Percentiles rank a stretch among this genome's conserved stretches.
Evolutionary conservation across 1,139 yeast genomes (phyloP).

Genomic region (Debaryomyces psychrophilus): DNA sequence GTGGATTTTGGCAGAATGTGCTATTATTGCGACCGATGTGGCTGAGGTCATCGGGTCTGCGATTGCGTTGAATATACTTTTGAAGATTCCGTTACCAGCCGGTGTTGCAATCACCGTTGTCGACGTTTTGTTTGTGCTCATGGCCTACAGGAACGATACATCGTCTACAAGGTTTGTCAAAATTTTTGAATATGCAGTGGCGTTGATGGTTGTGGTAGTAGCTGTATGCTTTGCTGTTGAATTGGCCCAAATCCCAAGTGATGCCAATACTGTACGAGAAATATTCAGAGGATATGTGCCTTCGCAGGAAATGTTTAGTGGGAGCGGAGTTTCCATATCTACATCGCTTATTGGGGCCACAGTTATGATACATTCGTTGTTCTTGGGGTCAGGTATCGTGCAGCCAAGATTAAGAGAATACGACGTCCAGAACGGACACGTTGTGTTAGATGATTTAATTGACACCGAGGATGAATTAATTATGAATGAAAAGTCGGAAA

Average conservation of each 20-base stretch:
- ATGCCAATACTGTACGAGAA: conserved; percentile 41
- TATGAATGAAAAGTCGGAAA: conserved; percentile 16
- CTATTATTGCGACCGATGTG: conserved; percentile 81
- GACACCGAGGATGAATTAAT: conserved; percentile 17
- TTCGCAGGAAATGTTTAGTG: conserved; percentile 60
- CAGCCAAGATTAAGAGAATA: conserved; percentile 70
- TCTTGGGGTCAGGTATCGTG: conserved; percentile 74
- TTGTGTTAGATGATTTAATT: conserved; percentile 27
- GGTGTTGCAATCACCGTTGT: conserved; percentile 73
- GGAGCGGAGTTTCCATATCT: conserved; percentile 70
- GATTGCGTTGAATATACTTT: conserved; percentile 71
- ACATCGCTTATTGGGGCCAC: conserved; percentile 82
- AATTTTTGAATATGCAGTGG: conserved; percentile 68
- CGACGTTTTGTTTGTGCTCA: conserved; percentile 72
- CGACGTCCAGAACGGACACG: conserved; percentile 52
- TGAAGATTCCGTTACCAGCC: conserved; percentile 73
- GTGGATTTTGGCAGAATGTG: conserved; percentile 75
- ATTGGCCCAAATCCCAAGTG: conserved; percentile 55
- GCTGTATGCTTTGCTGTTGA: conserved; percentile 74
- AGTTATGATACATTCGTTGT: conserved; percentile 80
- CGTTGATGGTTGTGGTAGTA: conserved; percentile 66
- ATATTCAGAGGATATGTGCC: conserved; percentile 76
- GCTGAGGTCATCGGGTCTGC: conserved; percentile 93
- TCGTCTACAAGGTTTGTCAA: conserved; percentile 65
- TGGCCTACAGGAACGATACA: conserved; percentile 75